Evolutionary conservation across 176 grass and related monocot genomes (phyloP), one percentile per base, ranked within the genome.

Genomic region (Cocos nucifera): DNA sequence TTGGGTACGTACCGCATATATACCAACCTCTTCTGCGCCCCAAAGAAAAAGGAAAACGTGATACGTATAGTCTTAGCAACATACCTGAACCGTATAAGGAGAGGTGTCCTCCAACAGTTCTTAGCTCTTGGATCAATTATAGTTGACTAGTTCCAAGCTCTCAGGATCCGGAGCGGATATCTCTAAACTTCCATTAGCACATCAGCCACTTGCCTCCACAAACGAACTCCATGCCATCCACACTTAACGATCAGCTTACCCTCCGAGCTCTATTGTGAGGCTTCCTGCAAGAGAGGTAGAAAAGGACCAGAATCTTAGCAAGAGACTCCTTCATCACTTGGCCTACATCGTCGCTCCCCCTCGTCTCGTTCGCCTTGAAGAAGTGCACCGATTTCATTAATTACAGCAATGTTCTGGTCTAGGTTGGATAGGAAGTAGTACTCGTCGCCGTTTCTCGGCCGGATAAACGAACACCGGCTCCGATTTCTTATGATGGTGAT

Each of bases 341-440:
- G 21, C 67, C 72, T 25, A 53, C 61, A 16, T 25, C 52, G 0
- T 19, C 18, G 29, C 16, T 62, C 19, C 50, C 65, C 5, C 55
- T 8, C 19, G 50, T 50, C 1, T 50, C 19, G 30, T 19, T 44
- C 19, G 67, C 30, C 23, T 63, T 20, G 84, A 72, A 87, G 55
- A 87, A 61, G 70, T 87, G 79, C 32, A 87, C 71, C n/a, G 75
- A 82, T 69, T 87, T 87, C 71, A 82, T 87, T n/a, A 51, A 82
- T 69, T 4, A 67, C 71, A 19, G 75, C 67, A 0, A 87, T 57
- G 71, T 87, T 87, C 66, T 82, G 75, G 61, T 87, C 79, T 1
- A 79, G 71, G 75, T 82, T 87, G 21, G 79, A 82, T 58, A 87
- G 75, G 65, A 67, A 82, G 75, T 75, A 87, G 71, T 56, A 72